Evolutionary conservation across 2,329 filamentous ascomycete species (phyloP).

Genomic region (Pseudonectria foliicola): DNA sequence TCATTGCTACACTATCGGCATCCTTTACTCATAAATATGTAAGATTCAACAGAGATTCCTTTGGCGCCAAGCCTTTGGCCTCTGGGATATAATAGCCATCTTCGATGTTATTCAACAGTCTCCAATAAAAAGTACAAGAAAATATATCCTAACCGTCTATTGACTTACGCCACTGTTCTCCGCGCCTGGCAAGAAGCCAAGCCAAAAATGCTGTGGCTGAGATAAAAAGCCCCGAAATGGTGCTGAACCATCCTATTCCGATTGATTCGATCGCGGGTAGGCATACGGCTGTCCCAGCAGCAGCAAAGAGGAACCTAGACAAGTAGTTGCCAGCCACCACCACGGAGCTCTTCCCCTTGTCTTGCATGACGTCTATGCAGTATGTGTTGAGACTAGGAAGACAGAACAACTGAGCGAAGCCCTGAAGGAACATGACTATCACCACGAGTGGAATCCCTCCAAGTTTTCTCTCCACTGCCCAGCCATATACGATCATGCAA

Average conservation of each 20-base stretch:
- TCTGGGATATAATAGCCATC: no score
- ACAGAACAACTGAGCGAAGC: conserved; percentile 62
- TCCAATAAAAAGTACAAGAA: not conserved
- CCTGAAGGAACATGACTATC: conserved; percentile 63
- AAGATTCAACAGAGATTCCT: no score
- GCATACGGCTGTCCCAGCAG: conserved; percentile 58
- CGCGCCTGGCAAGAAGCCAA: conserved; percentile 9
- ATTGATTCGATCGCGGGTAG: conserved; percentile 62
- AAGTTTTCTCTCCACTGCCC: conserved; percentile 36
- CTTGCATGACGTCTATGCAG: conserved; percentile 67
- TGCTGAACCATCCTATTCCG: conserved; percentile 71
- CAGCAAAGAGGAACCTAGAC: conserved; percentile 65
- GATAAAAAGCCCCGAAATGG: conserved; percentile 36
- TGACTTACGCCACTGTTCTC: conserved; percentile 11
- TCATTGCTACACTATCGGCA: no score
- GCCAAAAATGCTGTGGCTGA: conserved; percentile 8
- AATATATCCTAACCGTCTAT: not conserved
- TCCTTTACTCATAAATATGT: no score
- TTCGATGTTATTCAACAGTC: no score
- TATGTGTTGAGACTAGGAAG: conserved; percentile 65
- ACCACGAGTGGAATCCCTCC: conserved; percentile 51
- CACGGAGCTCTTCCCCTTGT: conserved; percentile 48
- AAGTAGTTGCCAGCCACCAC: conserved; percentile 72
- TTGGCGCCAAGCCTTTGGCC: no score
- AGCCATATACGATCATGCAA: conserved; percentile 53